A percentile compares a stretch with the other conserved stretches of the same genome.
These are phyloP conservation scores for Globisporangium irregulare DNA, from an alignment of 352 stramenopile species.

Conservation along the genomic window DNA sequence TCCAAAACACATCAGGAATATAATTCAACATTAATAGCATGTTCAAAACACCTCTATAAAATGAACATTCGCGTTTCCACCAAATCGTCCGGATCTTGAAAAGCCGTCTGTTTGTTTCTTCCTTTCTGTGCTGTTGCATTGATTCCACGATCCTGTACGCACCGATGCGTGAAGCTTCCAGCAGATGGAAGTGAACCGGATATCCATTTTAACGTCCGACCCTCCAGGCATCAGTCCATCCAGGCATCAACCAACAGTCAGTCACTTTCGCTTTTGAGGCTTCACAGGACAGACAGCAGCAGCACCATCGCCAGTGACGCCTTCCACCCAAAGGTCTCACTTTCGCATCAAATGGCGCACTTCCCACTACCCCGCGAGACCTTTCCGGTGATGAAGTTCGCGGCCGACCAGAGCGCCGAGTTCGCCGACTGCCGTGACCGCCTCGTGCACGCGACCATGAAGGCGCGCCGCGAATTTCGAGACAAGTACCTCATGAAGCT, in stretches of 20 bases:
- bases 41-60: neutral
- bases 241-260: neutral
- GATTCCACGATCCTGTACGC: neutral
- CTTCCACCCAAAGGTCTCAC: neutral
- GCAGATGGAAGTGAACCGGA: conserved; percentile 5
- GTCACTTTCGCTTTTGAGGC: neutral
- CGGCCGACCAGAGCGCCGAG: conserved; percentile 21
- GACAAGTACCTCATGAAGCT: conserved; percentile 23
- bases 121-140: neutral
- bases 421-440: conserved; percentile 25
- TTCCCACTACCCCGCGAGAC: conserved; percentile 23
- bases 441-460: conserved; percentile 25
- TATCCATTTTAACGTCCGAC: neutral
- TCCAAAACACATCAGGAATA: too few relatives aligned
- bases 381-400: conserved; percentile 32
- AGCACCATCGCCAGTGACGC: neutral
- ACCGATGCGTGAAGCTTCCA: neutral
- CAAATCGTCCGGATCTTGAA: neutral
- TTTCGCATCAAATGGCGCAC: neutral
- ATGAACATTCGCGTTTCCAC: neutral
- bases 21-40: too few relatives aligned
- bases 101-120: neutral
- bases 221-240: neutral
- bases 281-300: neutral
- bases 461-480: conserved; percentile 22